A percentile compares a stretch with the other conserved stretches of the same genome.
Conservation (phyloP, 1,139 yeast species). For the Wickerhamomyces sp. region DNA sequence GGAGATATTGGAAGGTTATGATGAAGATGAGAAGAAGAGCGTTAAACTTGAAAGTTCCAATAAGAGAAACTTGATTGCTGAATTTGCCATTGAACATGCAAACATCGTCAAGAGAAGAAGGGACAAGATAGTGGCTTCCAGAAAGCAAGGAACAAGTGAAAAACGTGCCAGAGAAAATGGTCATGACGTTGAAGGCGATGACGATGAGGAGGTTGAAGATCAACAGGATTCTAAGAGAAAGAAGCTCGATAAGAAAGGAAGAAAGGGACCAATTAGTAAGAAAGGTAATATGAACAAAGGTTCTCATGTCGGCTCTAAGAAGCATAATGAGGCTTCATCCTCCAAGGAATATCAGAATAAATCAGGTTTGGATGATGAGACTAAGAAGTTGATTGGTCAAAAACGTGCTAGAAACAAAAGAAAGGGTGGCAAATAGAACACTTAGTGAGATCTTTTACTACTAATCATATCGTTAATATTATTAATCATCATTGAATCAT, state of each 20-base stretch:
- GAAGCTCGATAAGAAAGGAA: constrained; percentile 24
- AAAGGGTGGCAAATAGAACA: constrained; percentile 12
- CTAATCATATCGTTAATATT: no score
- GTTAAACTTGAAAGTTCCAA: constrained; percentile 48
- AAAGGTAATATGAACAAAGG: constrained; percentile 48
- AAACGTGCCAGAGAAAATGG: constrained; percentile 31
- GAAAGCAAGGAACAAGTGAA: constrained; percentile 29
- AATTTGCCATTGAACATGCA: constrained; percentile 94
- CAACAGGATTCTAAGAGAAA: constrained; percentile 24
- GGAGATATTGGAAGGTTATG: constrained; percentile 68
- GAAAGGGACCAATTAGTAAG: constrained; percentile 23
- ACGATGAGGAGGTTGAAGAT: constrained; percentile 12
- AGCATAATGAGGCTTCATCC: constrained; percentile 8
- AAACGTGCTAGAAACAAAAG: constrained; percentile 60
- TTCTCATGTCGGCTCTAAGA: constrained; percentile 20
- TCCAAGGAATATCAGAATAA: no score
- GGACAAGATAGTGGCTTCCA: constrained; percentile 53
- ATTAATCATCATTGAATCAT: no score
- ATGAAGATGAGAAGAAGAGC: constrained; percentile 59
- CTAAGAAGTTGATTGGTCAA: constrained; percentile 58
- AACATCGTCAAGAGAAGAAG: constrained; percentile 87
- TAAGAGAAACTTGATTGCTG: constrained; percentile 81
- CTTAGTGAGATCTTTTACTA: no score
- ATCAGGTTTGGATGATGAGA: constrained; percentile 46
- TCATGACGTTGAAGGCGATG: constrained; percentile 22